These are phyloP conservation scores for Phaffia australis DNA, from an alignment of 768 basidiomycete species.

Conservation along the genomic window DNA sequence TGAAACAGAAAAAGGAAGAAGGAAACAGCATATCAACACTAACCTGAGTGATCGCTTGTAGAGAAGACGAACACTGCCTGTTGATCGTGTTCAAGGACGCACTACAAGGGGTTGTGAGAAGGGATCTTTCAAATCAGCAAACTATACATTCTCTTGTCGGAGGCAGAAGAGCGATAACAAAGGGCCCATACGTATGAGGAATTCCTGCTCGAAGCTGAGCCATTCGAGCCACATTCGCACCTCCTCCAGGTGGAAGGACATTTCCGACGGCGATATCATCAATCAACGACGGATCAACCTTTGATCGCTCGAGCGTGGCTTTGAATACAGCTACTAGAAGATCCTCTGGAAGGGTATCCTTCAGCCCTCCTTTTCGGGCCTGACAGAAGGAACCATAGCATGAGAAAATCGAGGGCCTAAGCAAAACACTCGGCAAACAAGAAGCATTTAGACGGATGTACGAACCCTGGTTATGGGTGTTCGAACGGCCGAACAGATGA, in stretches of 20 bases:
- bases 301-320: slow-evolving; percentile 43
- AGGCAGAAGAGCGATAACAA: neutral
- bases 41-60: slow-evolving; percentile 60
- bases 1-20: neutral
- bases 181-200: slow-evolving; percentile 47
- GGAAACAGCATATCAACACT: neutral
- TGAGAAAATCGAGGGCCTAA: neutral
- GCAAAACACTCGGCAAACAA: neutral
- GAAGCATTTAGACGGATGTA: slow-evolving; percentile 9
- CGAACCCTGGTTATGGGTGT: slow-evolving; percentile 83
- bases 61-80: slow-evolving; percentile 78
- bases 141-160: neutral
- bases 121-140: neutral
- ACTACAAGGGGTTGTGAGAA: slow-evolving; percentile 33
- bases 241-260: slow-evolving; percentile 76
- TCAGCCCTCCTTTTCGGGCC: slow-evolving; percentile 77
- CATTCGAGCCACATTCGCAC: slow-evolving; percentile 71
- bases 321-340: slow-evolving; percentile 65
- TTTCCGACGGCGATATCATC: slow-evolving; percentile 80
- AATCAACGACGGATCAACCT: slow-evolving; percentile 66
- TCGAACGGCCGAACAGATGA: slow-evolving; percentile 76
- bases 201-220: slow-evolving; percentile 77
- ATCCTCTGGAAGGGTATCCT: slow-evolving; percentile 75
- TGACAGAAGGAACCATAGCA: slow-evolving; percentile 12
- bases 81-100: slow-evolving; percentile 71